Evolutionary conservation across 495 filamentous ascomycete species (phyloP).

Genomic region (Neurospora sp.): DNA sequence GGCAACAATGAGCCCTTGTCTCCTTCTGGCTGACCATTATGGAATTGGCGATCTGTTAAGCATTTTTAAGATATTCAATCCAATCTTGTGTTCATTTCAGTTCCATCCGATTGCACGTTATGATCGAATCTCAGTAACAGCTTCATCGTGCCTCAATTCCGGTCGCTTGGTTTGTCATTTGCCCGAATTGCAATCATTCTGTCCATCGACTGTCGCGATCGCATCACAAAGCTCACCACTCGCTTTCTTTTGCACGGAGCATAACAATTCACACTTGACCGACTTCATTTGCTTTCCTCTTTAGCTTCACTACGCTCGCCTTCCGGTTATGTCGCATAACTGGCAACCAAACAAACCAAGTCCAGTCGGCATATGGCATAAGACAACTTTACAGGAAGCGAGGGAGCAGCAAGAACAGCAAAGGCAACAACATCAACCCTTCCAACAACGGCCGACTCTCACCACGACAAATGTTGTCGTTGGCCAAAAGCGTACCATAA

Average conservation of each 20-base stretch:
- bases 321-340: conserved; percentile 7
- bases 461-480: conserved; percentile 1
- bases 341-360: conserved; percentile 1
- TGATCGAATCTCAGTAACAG: background rate
- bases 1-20: background rate
- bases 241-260: background rate
- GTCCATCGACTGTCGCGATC: background rate
- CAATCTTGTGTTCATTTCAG: background rate
- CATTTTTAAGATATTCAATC: background rate
- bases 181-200: background rate
- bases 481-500: conserved; percentile 16
- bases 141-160: background rate
- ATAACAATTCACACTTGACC: background rate
- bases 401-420: background rate
- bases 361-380: conserved; percentile 16
- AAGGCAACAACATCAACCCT: conserved; percentile 3
- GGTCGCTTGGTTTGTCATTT: background rate
- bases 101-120: background rate
- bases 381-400: conserved; percentile 16
- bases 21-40: background rate
- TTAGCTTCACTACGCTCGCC: background rate
- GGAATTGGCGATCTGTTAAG: background rate
- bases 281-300: background rate
- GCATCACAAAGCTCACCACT: background rate
- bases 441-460: background rate